Base-by-base conservation (phyloP, 495 filamentous ascomycete species). In the Hypoxylon lenormandii region DNA sequence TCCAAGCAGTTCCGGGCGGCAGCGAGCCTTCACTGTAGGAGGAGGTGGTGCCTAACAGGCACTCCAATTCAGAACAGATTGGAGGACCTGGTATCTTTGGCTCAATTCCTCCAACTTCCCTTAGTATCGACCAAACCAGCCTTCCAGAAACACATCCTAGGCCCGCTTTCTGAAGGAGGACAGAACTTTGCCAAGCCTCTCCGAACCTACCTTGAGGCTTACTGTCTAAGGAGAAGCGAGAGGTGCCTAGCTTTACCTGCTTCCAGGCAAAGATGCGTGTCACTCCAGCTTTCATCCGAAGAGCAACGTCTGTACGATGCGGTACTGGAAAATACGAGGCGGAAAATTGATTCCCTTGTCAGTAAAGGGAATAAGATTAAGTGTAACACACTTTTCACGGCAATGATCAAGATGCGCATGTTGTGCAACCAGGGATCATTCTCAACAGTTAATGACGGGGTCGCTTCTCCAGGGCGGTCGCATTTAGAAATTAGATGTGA, bases 11-110 rank as follows among this genome's bases (percentile, higher is more conserved):
- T 88, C 0, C 85, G 88, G 60, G 88, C 89, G 8, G 86, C 89
- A 11, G 86, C 88, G 58, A 77, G 80, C 40, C 79, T 94, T 11
- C 76, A 85, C 18, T 85, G 89, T 8, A 80, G 89, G 53, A 84
- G 91, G 18, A 85, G 90, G 23, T 94, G 91, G 91, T 91, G 91
- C 4, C 89, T 94, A 1, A 94, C 91, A 2, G 91, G 91, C 21
- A 92, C 89, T 0, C 88, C 90, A 0, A 87, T 91, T 19, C 88
- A 92, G 72, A 94, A 94, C 64, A 84, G 87, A n/a, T 83, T 94
- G 4, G 91, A 92, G 21, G 91, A 94, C 72, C 79, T 94, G 1
- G 83, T 87, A 19, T 89, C 91, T 8, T 79, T 94, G 13, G 88
- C 91, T 60, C 90, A 87, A 48, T 94, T 94, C 65, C 79, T 94